These are phyloP conservation scores for Trichophyton mentagrophytes DNA, from an alignment of 2,329 filamentous ascomycete genomes.

Conservation along the genomic window DNA sequence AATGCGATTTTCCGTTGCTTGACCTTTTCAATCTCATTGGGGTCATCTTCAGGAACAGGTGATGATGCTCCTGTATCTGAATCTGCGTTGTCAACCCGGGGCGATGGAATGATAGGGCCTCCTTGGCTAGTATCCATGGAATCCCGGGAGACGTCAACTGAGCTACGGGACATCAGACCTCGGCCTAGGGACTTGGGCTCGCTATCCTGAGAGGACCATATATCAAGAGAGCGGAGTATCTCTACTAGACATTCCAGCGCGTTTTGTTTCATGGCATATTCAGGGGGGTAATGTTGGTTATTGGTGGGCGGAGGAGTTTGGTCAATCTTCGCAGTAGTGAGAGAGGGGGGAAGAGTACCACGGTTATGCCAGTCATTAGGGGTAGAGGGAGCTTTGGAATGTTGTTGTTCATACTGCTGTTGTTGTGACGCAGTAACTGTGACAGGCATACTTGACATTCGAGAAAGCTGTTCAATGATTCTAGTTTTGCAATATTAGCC, in stretches of 20 bases:
- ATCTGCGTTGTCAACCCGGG: constrained; percentile 43
- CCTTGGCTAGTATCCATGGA: constrained; percentile 55
- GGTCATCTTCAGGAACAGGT: constrained; percentile 70
- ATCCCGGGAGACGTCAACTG: constrained; percentile 50
- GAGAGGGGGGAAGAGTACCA: constrained; percentile 70
- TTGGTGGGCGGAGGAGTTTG: constrained; percentile 32
- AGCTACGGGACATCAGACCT: constrained; percentile 29
- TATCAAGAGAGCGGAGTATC: constrained; percentile 75
- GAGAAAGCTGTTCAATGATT: constrained; percentile 85
- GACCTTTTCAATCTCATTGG: constrained; percentile 82
- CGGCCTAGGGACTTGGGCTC: constrained; percentile 28
- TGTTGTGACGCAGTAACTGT: constrained; percentile 64
- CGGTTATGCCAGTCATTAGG: constrained; percentile 72
- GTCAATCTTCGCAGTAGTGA: constrained; percentile 65
- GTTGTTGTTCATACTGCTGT: constrained; percentile 72
- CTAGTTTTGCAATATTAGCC: constrained; percentile 25
- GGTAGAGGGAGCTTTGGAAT: constrained; percentile 44
- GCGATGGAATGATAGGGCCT: constrained; percentile 42
- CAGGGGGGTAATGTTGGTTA: constrained; percentile 60
- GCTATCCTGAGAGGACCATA: constrained; percentile 68
- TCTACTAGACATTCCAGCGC: constrained; percentile 81
- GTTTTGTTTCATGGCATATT: constrained; percentile 83
- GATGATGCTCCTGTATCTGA: constrained; percentile 50
- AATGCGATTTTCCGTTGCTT: constrained; percentile 90
- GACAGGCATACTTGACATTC: constrained; percentile 69